phyloP scores from a whole-genome alignment of 257 asterid genomes.

The Penstemon eatonii region DNA sequence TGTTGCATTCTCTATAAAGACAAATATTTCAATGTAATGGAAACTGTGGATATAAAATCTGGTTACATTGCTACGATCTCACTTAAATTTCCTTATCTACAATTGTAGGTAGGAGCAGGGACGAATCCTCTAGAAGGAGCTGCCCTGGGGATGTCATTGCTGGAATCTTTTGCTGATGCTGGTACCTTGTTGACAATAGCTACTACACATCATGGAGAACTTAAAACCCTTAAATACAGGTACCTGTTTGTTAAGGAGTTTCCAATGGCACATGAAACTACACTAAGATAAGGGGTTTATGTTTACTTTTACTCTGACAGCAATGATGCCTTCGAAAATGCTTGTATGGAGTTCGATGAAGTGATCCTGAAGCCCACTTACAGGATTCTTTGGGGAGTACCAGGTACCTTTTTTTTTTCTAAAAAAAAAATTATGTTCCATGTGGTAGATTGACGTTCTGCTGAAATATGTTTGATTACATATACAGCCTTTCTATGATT shows the following conservation, averaged over 20 bases:
- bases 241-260: slow-evolving; percentile 32
- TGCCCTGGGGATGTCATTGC: slow-evolving; percentile 91
- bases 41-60: not conserved
- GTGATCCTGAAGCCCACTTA: slow-evolving; percentile 88
- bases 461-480: slow-evolving; percentile 19
- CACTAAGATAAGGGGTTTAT: slow-evolving; percentile 27
- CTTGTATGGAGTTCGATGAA: slow-evolving; percentile 98
- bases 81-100: slow-evolving; percentile 8
- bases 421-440: slow-evolving; percentile 12
- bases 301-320: slow-evolving; percentile 50
- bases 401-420: slow-evolving; percentile 55
- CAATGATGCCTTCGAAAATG: slow-evolving; percentile 84
- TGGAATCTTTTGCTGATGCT: slow-evolving; percentile 86
- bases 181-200: slow-evolving; percentile 83
- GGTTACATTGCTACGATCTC: slow-evolving; percentile 18
- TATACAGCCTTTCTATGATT: not conserved
- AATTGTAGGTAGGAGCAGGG: slow-evolving; percentile 91
- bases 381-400: slow-evolving; percentile 97
- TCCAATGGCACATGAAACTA: slow-evolving; percentile 20
- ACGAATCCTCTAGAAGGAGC: slow-evolving; percentile 99
- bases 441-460: slow-evolving; percentile 21
- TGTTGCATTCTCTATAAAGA: slow-evolving; percentile 8
- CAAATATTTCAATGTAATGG: slow-evolving; percentile 17
- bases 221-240: slow-evolving; percentile 97
- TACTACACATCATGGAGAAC: slow-evolving; percentile 97